These are phyloP conservation scores for Penicillium daleae DNA, from an alignment of 495 filamentous ascomycete species.

Conservation along the genomic window DNA sequence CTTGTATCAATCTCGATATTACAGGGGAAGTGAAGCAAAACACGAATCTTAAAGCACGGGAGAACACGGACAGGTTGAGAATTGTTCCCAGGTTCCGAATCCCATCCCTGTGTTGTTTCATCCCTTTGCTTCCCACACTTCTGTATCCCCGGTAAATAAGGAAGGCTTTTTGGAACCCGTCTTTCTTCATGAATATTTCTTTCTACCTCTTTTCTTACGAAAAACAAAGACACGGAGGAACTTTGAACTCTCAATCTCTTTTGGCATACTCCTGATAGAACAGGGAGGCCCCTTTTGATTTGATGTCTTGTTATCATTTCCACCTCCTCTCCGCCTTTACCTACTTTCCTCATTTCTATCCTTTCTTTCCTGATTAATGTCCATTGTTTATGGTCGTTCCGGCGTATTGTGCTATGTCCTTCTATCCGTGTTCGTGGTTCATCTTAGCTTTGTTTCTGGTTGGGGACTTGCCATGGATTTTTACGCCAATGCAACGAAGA, in stretches of 20 bases:
- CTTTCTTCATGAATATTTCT: neutral
- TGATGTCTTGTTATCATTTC: neutral
- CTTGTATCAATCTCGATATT: neutral
- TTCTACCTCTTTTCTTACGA: slow-evolving; percentile 9
- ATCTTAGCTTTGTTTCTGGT: slow-evolving; percentile 27
- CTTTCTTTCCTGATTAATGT: neutral
- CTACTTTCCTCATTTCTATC: neutral
- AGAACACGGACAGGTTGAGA: neutral
- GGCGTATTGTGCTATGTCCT: slow-evolving; percentile 29
- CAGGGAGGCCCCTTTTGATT: slow-evolving; percentile 32
- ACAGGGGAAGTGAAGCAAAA: neutral
- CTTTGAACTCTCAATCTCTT: too few relatives aligned
- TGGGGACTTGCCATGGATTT: slow-evolving; percentile 43
- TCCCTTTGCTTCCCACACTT: too few relatives aligned
- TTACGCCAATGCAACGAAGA: slow-evolving; percentile 53
- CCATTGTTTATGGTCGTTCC: slow-evolving; percentile 13
- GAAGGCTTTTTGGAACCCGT: neutral
- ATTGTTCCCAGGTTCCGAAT: neutral
- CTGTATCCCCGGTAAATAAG: neutral
- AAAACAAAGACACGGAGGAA: slow-evolving; percentile 19
- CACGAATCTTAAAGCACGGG: neutral
- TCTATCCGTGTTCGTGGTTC: slow-evolving; percentile 22
- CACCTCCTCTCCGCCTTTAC: neutral
- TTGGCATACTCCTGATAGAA: slow-evolving; percentile 34
- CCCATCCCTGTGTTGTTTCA: neutral